Evolutionary conservation across 2,329 filamentous ascomycete species (phyloP).

Genomic region (Venturia oleaginea): DNA sequence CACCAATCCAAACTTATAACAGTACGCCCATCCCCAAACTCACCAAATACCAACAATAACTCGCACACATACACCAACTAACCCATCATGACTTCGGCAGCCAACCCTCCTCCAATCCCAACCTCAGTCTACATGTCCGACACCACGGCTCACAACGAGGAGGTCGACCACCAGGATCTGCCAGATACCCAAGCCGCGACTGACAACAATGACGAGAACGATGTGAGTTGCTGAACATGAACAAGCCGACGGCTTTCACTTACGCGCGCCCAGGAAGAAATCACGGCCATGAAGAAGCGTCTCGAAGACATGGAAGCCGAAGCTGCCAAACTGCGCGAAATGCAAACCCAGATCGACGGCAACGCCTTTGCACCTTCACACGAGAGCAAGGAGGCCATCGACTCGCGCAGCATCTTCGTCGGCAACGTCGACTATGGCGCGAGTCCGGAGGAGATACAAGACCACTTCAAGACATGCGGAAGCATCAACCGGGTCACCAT

Average conservation of each 20-base stretch:
- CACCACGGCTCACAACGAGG: slow-evolving; percentile 13
- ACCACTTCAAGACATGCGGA: slow-evolving; percentile 94
- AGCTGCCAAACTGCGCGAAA: slow-evolving; percentile 44
- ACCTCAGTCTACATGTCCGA: slow-evolving; percentile 15
- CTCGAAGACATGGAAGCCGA: slow-evolving; percentile 51
- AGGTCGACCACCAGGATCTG: slow-evolving; percentile 16
- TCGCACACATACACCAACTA: not conserved
- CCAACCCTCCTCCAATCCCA: not conserved
- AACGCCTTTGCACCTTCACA: slow-evolving; percentile 41
- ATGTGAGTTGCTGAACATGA: not conserved
- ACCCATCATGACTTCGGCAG: not conserved
- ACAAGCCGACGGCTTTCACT: not conserved
- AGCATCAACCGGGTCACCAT: slow-evolving; percentile 98
- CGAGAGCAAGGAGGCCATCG: slow-evolving; percentile 92
- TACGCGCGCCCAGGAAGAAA: not conserved
- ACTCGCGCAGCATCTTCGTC: slow-evolving; percentile 92
- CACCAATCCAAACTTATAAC: not conserved
- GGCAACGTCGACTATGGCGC: slow-evolving; percentile 98
- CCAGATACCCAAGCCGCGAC: not conserved
- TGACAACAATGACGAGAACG: slow-evolving; percentile 1
- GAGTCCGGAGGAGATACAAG: slow-evolving; percentile 94
- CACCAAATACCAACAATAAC: not conserved
- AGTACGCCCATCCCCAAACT: not conserved
- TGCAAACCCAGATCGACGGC: slow-evolving; percentile 62
- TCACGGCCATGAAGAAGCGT: slow-evolving; percentile 38